These are phyloP conservation scores for Pyrenophora tritici-repentis DNA, from an alignment of 2,329 filamentous ascomycete species.

Conservation along the genomic window DNA sequence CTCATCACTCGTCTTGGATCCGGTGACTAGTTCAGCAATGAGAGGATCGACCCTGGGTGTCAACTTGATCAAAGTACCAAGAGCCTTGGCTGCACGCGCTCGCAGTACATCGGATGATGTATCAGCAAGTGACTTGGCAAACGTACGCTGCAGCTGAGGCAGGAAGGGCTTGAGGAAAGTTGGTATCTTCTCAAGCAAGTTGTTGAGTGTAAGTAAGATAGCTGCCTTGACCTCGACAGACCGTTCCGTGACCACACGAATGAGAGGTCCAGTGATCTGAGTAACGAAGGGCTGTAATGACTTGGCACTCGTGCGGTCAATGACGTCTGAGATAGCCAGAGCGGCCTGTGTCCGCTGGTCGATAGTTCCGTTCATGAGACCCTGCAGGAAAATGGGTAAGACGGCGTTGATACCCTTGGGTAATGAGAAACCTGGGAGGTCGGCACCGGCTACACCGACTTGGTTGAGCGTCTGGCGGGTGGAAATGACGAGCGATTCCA, in stretches of 20 bases:
- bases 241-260: conserved; percentile 94
- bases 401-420: conserved; percentile 98
- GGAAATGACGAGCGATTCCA: conserved; percentile 88
- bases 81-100: conserved; percentile 85
- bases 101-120: conserved; percentile 87
- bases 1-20: conserved; percentile 83
- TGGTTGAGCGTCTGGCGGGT: conserved; percentile 85
- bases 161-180: conserved; percentile 94
- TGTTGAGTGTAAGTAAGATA: conserved; percentile 92
- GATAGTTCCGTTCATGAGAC: conserved; percentile 91
- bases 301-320: conserved; percentile 87
- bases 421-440: conserved; percentile 83
- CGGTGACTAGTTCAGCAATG: conserved; percentile 90
- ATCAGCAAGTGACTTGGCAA: conserved; percentile 94
- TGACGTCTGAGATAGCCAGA: conserved; percentile 91
- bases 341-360: conserved; percentile 93
- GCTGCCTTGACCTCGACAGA: conserved; percentile 96
- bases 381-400: conserved; percentile 94
- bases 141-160: conserved; percentile 93
- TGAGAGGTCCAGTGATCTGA: conserved; percentile 95
- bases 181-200: conserved; percentile 94
- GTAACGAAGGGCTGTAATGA: conserved; percentile 94
- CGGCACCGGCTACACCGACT: conserved; percentile 83
- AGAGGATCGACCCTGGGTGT: conserved; percentile 94
- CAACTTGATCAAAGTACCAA: conserved; percentile 93